phyloP scores from a whole-genome alignment of 2,329 filamentous ascomycete genomes.

The Amauroascus niger region DNA sequence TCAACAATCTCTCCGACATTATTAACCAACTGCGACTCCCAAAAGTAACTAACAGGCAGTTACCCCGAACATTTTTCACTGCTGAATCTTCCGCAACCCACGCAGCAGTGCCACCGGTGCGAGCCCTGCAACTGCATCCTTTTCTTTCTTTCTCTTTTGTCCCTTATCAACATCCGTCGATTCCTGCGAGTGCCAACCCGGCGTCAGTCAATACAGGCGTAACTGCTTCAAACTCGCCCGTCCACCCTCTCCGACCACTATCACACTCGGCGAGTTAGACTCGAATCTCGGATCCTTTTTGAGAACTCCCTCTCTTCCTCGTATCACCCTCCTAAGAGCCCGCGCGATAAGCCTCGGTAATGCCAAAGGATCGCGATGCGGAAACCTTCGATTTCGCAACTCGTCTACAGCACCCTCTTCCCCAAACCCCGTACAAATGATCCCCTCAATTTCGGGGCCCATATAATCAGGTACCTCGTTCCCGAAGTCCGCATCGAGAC shows the following conservation, averaged over 20 bases:
- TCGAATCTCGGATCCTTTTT: neutral
- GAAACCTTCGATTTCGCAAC: slow-evolving; percentile 49
- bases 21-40: too few relatives aligned
- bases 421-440: slow-evolving; percentile 48
- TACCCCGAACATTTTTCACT: too few relatives aligned
- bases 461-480: slow-evolving; percentile 53
- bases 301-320: neutral
- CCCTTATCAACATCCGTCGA: neutral
- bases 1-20: too few relatives aligned
- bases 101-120: neutral
- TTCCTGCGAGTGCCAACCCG: neutral
- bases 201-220: too few relatives aligned
- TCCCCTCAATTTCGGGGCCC: slow-evolving; percentile 49
- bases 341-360: neutral
- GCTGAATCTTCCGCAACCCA: neutral
- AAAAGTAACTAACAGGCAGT: neutral
- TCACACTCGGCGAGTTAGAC: too few relatives aligned
- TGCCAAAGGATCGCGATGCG: slow-evolving; percentile 42
- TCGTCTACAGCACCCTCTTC: slow-evolving; percentile 51
- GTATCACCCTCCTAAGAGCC: neutral
- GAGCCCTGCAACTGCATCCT: neutral
- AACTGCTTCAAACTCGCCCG: too few relatives aligned
- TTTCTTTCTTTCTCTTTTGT: neutral
- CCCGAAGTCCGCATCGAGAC: slow-evolving; percentile 57
- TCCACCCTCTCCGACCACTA: neutral